phyloP scores from a whole-genome alignment of 257 asterid genomes.

The Solanum lignicaule region DNA sequence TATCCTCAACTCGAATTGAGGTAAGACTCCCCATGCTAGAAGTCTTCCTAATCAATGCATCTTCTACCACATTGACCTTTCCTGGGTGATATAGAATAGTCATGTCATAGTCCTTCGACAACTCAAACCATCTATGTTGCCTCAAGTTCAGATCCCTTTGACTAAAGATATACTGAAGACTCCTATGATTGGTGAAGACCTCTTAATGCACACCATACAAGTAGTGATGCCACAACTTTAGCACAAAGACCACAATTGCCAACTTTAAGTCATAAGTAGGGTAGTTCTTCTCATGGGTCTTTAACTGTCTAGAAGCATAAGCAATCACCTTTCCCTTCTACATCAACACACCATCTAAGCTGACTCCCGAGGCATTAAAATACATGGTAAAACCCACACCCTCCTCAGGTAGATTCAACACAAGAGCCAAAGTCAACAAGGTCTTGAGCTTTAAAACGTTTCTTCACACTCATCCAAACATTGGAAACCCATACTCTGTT shows the following conservation, averaged over 20 bases:
- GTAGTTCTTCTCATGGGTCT: neutral
- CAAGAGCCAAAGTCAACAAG: neutral
- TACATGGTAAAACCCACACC: neutral
- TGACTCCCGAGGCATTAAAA: neutral
- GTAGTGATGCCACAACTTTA: neutral
- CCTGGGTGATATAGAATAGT: neutral
- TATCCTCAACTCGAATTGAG: neutral
- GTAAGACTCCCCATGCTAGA: neutral
- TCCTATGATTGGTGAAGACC: neutral
- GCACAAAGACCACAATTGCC: neutral
- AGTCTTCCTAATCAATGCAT: neutral
- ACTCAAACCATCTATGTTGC: neutral
- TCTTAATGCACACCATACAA: neutral
- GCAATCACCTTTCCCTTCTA: neutral
- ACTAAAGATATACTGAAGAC: neutral
- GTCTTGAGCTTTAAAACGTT: neutral
- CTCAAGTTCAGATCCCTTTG: neutral
- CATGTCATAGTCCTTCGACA: neutral
- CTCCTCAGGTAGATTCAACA: neutral
- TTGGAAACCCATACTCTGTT: neutral
- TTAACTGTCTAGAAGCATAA: neutral
- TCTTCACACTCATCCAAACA: neutral
- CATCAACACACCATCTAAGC: neutral
- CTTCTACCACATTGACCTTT: neutral
- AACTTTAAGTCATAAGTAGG: neutral